Evolutionary conservation across 179 eudicot genomes (phyloP).

Genomic region (Beta macrorhiza): DNA sequence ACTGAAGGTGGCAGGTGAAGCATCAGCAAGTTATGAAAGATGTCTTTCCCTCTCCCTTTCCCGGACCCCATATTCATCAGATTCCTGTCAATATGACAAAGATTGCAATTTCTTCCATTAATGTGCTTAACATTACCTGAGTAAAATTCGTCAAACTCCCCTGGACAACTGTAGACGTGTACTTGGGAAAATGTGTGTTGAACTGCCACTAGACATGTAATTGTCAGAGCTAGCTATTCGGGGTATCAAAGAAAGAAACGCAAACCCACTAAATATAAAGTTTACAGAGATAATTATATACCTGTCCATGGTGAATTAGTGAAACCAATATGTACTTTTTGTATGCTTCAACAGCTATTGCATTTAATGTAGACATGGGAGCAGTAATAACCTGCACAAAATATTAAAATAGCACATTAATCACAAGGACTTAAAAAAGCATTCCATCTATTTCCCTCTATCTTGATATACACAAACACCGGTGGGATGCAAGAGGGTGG

Average conservation of each 20-base stretch:
- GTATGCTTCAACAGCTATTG: slow-evolving; percentile 94
- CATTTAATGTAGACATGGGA: slow-evolving; percentile 74
- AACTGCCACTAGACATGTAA: slow-evolving; percentile 46
- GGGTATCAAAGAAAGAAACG: not conserved
- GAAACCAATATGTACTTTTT: slow-evolving; percentile 87
- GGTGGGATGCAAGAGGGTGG: not conserved
- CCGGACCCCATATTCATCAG: not conserved
- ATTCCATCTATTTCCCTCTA: not conserved
- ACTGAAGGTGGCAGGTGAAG: not conserved
- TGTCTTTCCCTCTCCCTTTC: not conserved
- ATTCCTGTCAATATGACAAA: not conserved
- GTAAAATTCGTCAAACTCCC: slow-evolving; percentile 70
- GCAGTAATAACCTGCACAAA: slow-evolving; percentile 78
- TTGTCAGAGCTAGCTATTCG: slow-evolving; percentile 7
- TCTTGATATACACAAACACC: not conserved
- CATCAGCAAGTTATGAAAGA: not conserved
- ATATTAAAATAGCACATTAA: not conserved
- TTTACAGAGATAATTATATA: slow-evolving; percentile 24
- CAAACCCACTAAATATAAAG: not conserved
- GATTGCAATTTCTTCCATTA: not conserved
- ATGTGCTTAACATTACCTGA: slow-evolving; percentile 46
- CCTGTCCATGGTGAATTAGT: slow-evolving; percentile 92
- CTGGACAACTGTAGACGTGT: slow-evolving; percentile 79
- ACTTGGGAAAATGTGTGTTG: slow-evolving; percentile 67
- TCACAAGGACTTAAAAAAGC: not conserved